Base-by-base conservation (phyloP, 257 asterid genomes). In the Fraxinus americana region DNA sequence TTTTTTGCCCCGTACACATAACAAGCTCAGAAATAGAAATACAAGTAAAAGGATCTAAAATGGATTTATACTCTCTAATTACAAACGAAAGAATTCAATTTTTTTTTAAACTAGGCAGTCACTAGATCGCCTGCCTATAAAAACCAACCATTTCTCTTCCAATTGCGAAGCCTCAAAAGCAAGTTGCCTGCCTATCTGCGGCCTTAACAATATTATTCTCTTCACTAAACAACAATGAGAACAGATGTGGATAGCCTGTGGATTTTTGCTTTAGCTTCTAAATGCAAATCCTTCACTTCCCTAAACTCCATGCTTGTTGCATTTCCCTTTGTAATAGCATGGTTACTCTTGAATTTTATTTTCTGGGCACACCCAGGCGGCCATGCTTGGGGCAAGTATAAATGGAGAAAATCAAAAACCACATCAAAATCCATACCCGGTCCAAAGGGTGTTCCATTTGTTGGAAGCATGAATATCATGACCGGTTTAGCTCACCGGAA, bases 311-410 rank as follows among this genome's bases (percentile, higher is more conserved):
- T 86, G 2, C 30, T 76, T 48, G 35, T 88, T 3, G 79, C 81
- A 71, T 77, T 82, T 13, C 70, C 87, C 41, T 72, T 82, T 30
- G 32, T 86, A 35, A 78, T 90, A 0, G 83, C 87, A 4, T 86
- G 75, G 50, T 19, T 87, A 0, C 9, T 80, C 82, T 57, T 90
- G 84, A 81, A 79, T 86, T 75, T 92, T 6, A 34, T 88, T 65
- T 87, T 88, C 86, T 94, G 98, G 98, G 81, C 86, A 52, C 84
- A 92, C 59, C 87, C 91, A 3, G 97, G 98, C 39, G 98, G 98
- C 50, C 90, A 96, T 2, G 96, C 98, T 39, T 94, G 98, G 98
- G 98, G 97, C 25, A 82, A 63, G 7, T 41, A 81, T 70, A 87
- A 35, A 57, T 77, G 88, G 86, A 75, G 74, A 0, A 83, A 52